Base-by-base conservation (phyloP, 1,284 basidiomycete species). In the Austroboletus niveus region DNA sequence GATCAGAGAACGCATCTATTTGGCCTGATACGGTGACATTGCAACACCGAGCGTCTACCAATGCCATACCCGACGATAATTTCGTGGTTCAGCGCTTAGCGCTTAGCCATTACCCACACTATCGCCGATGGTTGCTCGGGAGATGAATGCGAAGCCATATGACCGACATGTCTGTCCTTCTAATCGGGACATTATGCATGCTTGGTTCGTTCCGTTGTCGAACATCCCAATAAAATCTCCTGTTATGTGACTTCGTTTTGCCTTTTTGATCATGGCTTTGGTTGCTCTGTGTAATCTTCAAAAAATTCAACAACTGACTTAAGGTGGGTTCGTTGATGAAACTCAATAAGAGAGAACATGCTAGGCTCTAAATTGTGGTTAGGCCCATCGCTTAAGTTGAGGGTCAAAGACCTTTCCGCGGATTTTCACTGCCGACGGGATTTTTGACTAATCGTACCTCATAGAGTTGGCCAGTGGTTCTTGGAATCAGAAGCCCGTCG, bases 141-240 rank as follows among this genome's bases (percentile, higher is more conserved):
- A 76, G 53, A 76, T 69, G 34, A 55, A 76, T 69, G 54, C 59
- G 79, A 81, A 75, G 75, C 65, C 62, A 64, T 45, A 76, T 80
- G 78, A 76, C 78, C 70, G 52, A 61, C 66, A 61, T 59, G 67
- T 60, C 53, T 49, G 35, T 35, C 45, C 42, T 31, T 45, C 39
- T 44, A 8, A 20, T 29, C 32, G 46, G 27, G 50, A 17, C 31
- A n/a, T 47, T 63, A 59, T 64, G 63, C 68, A 65, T 68, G 72
- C 61, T 67, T 66, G 76, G 81, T 71, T 83, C 81, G 81, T 83
- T 83, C 82, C 74, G 80, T 70, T 83, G 81, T 82, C 81, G 73
- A 63, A 83, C 73, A 82, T 67, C 34, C n/a, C 17, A 17, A 3
- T 22, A 40, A 8, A 24, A 22, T 12, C 11, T 24, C 14, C 24